Conservation (phyloP, 1,284 basidiomycete species). For the Termitomyces sp. region DNA sequence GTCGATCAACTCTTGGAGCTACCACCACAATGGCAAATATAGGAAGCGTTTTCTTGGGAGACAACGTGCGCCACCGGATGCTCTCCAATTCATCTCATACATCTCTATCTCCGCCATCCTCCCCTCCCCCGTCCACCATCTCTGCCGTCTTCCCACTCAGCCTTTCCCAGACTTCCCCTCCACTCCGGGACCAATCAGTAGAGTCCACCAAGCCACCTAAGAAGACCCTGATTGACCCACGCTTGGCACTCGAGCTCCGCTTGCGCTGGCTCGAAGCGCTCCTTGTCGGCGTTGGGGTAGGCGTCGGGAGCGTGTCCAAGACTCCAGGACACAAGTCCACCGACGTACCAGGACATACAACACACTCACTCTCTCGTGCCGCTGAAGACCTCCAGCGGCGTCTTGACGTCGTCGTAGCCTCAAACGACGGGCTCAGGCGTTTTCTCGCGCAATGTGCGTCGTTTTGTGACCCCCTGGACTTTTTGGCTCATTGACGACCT, state of each 20-base stretch:
- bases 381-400: slow-evolving; percentile 57
- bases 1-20: neutral
- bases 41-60: slow-evolving; percentile 2
- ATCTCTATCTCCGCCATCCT: neutral
- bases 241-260: slow-evolving; percentile 64
- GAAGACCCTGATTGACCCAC: slow-evolving; percentile 51
- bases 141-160: slow-evolving; percentile 12
- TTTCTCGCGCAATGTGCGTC: slow-evolving; percentile 71
- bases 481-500: neutral
- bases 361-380: slow-evolving; percentile 51
- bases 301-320: slow-evolving; percentile 16
- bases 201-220: slow-evolving; percentile 13
- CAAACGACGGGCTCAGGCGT: slow-evolving; percentile 63
- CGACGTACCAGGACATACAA: slow-evolving; percentile 36
- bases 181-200: slow-evolving; percentile 9
- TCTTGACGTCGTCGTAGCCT: slow-evolving; percentile 51
- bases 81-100: neutral
- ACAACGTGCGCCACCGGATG: slow-evolving; percentile 6
- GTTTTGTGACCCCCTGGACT: slow-evolving; percentile 1
- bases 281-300: slow-evolving; percentile 58
- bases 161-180: slow-evolving; percentile 11
- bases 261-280: slow-evolving; percentile 74
- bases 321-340: slow-evolving; percentile 24
- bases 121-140: neutral
- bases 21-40: slow-evolving; percentile 2